Evolutionary conservation across 2,329 filamentous ascomycete species (phyloP).

Genomic region (Sporothrix dimorphospora): DNA sequence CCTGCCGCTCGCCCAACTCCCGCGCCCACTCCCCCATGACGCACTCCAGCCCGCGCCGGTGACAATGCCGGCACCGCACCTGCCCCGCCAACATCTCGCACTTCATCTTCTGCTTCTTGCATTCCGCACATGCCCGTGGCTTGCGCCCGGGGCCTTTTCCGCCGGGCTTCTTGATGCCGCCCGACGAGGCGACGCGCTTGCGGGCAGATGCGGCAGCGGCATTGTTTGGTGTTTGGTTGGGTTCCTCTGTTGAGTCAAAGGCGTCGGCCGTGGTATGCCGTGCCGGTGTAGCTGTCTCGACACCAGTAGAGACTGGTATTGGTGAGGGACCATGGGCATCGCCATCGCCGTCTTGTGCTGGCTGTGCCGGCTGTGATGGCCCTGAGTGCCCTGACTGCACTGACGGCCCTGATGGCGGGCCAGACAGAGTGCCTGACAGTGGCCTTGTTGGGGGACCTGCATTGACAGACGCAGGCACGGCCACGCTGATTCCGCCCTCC

Average conservation of each 20-base stretch:
- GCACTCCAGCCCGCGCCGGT: constrained; percentile 48
- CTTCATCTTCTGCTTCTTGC: constrained; percentile 53
- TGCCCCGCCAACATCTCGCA: constrained; percentile 49
- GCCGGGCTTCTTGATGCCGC: neutral
- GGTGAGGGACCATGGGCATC: neutral
- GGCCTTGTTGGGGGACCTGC: neutral
- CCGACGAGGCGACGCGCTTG: neutral
- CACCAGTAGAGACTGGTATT: neutral
- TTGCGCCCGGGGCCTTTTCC: constrained; percentile 29
- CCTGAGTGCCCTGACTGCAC: too few relatives aligned
- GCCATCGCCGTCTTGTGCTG: neutral
- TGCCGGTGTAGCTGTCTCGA: neutral
- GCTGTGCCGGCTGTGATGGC: neutral
- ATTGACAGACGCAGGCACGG: neutral
- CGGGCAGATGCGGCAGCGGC: neutral
- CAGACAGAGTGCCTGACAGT: neutral
- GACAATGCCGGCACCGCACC: constrained; percentile 48
- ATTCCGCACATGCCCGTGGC: constrained; percentile 42
- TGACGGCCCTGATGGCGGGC: neutral
- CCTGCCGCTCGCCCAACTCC: neutral
- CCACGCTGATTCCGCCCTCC: neutral
- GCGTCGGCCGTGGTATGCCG: neutral
- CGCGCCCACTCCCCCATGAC: constrained; percentile 32
- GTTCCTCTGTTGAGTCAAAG: neutral
- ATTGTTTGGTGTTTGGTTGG: neutral